Evolutionary conservation across 1,284 basidiomycete species (phyloP), one percentile per base, ranked within the genome.

Genomic region (Boletellus deceptivus): DNA sequence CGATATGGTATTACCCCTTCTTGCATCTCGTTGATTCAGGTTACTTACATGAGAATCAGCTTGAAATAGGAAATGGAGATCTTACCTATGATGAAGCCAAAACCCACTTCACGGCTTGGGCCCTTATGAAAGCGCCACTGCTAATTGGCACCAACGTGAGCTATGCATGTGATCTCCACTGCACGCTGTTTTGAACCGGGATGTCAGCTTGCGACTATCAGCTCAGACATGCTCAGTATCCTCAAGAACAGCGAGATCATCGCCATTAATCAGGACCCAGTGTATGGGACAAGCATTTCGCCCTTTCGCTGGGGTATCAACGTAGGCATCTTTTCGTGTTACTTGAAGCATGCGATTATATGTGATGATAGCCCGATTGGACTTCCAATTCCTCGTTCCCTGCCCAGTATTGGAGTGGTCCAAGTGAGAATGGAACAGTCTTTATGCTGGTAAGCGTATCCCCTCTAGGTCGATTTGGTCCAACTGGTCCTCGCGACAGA

Each of bases 281-380:
- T 81, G 0, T 73, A 81, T 27, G 83, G 83, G 4, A 80, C 76
- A 13, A 75, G 76, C 22, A 73, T 84, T 50, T 74, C 79, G 16
- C 84, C 84, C 6, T 86, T 86, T 71, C 71, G 81, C 57, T 86
- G 84, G 84, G 83, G 84, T 2, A 57, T 77, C 22, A 80, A 81
- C 46, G 80, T 80, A 49, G 48, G 76, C 20, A 3, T 8, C 34
- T 37, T 10, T 44, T 13, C 14, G 20, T 5, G 4, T 29, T n/a
- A 1, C 22, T 33, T 17, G 4, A 2, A 17, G 0, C 14, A 2
- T 16, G 13, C 35, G 41, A 46, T 52, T 29, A 52, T 7, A n/a
- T 40, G 14, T 6, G 0, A 14, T 39, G 43, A 25, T 50, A 82
- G 80, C 72, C 77, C n/a, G 75, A 82, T 53, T 82, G 75, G 73